Base-by-base conservation (phyloP, 305 asterid species). In the Salvia sclarea region DNA sequence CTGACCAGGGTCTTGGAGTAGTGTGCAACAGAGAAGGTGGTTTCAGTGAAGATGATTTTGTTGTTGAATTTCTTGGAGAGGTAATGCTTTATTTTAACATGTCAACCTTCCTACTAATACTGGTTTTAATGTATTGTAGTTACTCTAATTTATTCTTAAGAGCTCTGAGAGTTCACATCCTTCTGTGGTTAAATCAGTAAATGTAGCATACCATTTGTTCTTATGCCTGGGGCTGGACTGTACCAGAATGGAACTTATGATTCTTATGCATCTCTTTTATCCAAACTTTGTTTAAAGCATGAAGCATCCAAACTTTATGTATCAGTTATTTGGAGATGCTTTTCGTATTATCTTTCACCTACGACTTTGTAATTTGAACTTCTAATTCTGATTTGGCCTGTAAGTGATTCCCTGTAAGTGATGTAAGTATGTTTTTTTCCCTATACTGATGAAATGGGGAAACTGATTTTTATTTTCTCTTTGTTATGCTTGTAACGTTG, bases 31-130 rank as follows among this genome's bases (percentile, higher is more conserved):
- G 84, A 83, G 86, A 95, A 84, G 92, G 90, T 72, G 99, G 99
- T 75, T 95, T 95, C 69, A 68, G 76, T 63, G 86, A 88, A 70
- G 99, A 95, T 44, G 99, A 95, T 79, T 95, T 95, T 79, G 95
- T 95, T 55, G 99, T 95, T 57, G 98, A 95, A 81, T 95, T 95
- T 81, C 73, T 95, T 64, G 99, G 99, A 73, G 99, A 95, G 99
- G 99, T 95, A 81, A 79, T 80, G 31, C 20, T 74, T 59, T 41
- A 45, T 47, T 54, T 40, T 33, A 28, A 17, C 55, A 20, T 49
- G 44, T 40, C 21, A 38, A 21, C 38, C 5, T 64, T 57, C 48
- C 31, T 54, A 35, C 59, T 16, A 9, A 12, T 57, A 21, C 45
- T 20, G 44, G 20, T 70, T 65, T 63, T 33, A 55, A 50, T 52